A percentile compares a stretch with the other conserved stretches of the same genome.
Conservation (phyloP, 306 rosid species). For the Cicer arietinum region DNA sequence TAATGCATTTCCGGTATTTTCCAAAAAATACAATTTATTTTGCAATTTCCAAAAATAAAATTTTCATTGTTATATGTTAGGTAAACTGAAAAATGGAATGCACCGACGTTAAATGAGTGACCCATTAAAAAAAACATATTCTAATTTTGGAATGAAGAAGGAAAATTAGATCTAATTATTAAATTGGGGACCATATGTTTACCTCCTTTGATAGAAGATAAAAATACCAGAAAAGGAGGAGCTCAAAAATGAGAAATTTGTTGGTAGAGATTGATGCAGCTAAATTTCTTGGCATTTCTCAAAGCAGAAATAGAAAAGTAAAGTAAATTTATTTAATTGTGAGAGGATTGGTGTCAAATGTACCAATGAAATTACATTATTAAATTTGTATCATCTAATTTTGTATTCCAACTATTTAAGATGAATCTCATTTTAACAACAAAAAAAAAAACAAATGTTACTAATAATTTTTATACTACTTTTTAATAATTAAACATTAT, state of each 20-base stretch:
- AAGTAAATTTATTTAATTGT: background rate
- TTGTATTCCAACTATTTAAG: too few species aligned
- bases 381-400: conserved; percentile 29
- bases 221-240: background rate
- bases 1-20: conserved; percentile 15
- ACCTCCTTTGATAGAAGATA: conserved; percentile 1
- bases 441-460: too few species aligned
- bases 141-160: background rate
- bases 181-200: conserved; percentile 35
- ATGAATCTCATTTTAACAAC: too few species aligned
- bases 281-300: background rate
- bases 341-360: conserved; percentile 6
- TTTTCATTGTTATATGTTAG: background rate
- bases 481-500: too few species aligned
- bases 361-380: conserved; percentile 32
- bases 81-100: conserved; percentile 26
- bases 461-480: too few species aligned
- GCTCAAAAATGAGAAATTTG: conserved; percentile 21
- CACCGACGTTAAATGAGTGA: conserved; percentile 29
- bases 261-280: background rate
- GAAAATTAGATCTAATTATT: background rate
- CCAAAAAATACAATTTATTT: background rate
- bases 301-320: background rate
- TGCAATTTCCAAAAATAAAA: too few species aligned
- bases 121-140: background rate